phyloP scores from a whole-genome alignment of 2,329 filamentous ascomycete species.

The Coniochaeta ligniaria region DNA sequence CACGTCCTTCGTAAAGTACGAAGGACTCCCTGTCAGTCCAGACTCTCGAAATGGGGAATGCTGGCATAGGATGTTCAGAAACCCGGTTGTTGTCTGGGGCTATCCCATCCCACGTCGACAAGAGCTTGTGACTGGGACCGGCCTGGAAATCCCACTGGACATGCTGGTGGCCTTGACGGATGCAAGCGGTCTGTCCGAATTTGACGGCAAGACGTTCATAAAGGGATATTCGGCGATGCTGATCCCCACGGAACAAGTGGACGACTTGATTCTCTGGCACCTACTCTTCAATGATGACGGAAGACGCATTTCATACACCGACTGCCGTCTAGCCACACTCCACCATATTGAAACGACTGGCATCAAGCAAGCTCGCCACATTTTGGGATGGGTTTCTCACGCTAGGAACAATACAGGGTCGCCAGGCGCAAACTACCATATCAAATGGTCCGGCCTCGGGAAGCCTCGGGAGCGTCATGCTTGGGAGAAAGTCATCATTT shows the following conservation, averaged over 20 bases:
- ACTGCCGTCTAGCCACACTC: background rate
- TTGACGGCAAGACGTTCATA: constrained; percentile 1
- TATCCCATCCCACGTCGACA: constrained; percentile 3
- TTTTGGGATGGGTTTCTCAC: constrained; percentile 25
- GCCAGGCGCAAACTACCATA: constrained; percentile 10
- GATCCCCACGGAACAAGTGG: background rate
- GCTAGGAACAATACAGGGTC: constrained; percentile 16
- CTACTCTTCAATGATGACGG: constrained; percentile 1
- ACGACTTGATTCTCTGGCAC: constrained; percentile 4
- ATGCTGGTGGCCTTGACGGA: constrained; percentile 4
- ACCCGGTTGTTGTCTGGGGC: constrained; percentile 3
- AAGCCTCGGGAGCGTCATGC: constrained; percentile 5
- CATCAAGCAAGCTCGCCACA: constrained; percentile 15
- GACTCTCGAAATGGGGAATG: background rate
- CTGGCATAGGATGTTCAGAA: constrained; percentile 5
- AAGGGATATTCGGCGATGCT: constrained; percentile 7
- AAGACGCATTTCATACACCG: background rate
- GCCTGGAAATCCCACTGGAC: constrained; percentile 6
- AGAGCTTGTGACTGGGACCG: background rate
- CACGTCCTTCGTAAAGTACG: background rate
- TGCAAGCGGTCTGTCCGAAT: background rate
- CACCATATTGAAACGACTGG: constrained; percentile 3
- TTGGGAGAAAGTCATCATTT: constrained; percentile 17
- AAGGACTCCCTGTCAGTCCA: background rate
- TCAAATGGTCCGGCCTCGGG: constrained; percentile 11